A percentile compares a stretch with the other conserved stretches of the same genome.
Conservation (phyloP, 1,139 yeast species). For the Wickerhamiella infanticola region DNA sequence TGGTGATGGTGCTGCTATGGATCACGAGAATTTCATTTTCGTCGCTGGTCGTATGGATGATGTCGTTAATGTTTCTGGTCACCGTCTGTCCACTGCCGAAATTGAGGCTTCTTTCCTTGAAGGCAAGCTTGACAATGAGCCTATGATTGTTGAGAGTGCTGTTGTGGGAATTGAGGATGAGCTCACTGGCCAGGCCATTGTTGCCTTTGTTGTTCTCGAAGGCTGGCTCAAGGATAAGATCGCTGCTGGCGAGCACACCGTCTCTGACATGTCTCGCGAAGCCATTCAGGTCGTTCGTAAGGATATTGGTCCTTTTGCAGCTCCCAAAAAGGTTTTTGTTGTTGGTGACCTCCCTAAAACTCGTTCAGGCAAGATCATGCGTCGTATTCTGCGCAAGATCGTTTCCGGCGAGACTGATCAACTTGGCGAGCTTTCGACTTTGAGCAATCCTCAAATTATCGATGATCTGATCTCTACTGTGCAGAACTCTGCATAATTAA, state of each 20-base stretch:
- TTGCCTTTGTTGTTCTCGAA: constrained; percentile 84
- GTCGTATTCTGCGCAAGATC: constrained; percentile 90
- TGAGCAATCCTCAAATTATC: constrained; percentile 78
- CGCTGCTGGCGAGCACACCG: constrained; percentile 30
- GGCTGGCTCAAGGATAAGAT: constrained; percentile 17
- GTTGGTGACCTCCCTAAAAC: constrained; percentile 94
- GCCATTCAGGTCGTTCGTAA: constrained; percentile 78
- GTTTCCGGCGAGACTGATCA: constrained; percentile 82
- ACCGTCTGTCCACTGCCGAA: constrained; percentile 92
- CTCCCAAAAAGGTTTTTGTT: constrained; percentile 80
- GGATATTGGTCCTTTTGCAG: constrained; percentile 96
- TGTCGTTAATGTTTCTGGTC: constrained; percentile 95
- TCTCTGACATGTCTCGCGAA: constrained; percentile 57
- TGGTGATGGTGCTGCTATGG: constrained; percentile 98
- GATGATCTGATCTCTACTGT: constrained; percentile 43
- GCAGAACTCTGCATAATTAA: neutral
- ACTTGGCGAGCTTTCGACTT: constrained; percentile 83
- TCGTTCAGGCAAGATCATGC: constrained; percentile 96
- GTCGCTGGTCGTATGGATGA: constrained; percentile 98
- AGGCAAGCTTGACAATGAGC: constrained; percentile 58
- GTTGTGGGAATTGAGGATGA: constrained; percentile 93
- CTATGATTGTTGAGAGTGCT: constrained; percentile 78
- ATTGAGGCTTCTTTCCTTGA: constrained; percentile 48
- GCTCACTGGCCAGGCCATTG: constrained; percentile 93
- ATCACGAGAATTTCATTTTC: constrained; percentile 95